A percentile compares a stretch with the other conserved stretches of the same genome.
Evolutionary conservation across 1,284 basidiomycete species (phyloP).

Genomic region (Leucoagaricus sp.): DNA sequence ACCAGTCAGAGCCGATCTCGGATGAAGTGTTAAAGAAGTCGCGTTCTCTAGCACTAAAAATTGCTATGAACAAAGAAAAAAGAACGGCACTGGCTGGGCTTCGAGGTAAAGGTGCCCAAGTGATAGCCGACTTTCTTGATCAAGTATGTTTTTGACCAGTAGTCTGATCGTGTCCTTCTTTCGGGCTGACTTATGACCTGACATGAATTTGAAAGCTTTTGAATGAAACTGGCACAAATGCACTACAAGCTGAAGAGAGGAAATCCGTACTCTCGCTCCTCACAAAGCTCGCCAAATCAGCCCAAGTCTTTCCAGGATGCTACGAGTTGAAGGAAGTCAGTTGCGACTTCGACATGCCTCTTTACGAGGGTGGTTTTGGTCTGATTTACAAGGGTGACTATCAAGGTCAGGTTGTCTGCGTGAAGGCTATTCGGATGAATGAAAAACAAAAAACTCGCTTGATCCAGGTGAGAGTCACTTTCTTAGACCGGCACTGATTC

Average conservation of each 20-base stretch:
- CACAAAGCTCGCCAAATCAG: not conserved
- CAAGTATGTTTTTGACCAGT: not conserved
- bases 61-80: not conserved
- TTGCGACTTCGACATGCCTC: not conserved
- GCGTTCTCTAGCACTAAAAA: not conserved
- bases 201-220: too few species aligned
- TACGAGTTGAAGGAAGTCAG: not conserved
- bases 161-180: not conserved
- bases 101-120: not conserved
- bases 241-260: not conserved
- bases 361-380: slow-evolving; percentile 19
- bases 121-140: slow-evolving; percentile 1
- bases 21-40: not conserved
- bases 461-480: slow-evolving; percentile 19
- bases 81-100: not conserved
- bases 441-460: slow-evolving; percentile 11
- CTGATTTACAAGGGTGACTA: slow-evolving; percentile 24
- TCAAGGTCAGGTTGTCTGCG: slow-evolving; percentile 17
- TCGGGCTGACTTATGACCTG: too few species aligned
- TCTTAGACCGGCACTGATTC: not conserved
- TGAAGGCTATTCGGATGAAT: slow-evolving; percentile 23
- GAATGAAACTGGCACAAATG: not conserved
- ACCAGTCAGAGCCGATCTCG: not conserved
- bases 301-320: slow-evolving; percentile 1
- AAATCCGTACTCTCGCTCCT: not conserved